phyloP scores from a whole-genome alignment of 352 stramenopile species.

The Thalassiosira livingstoniorum region DNA sequence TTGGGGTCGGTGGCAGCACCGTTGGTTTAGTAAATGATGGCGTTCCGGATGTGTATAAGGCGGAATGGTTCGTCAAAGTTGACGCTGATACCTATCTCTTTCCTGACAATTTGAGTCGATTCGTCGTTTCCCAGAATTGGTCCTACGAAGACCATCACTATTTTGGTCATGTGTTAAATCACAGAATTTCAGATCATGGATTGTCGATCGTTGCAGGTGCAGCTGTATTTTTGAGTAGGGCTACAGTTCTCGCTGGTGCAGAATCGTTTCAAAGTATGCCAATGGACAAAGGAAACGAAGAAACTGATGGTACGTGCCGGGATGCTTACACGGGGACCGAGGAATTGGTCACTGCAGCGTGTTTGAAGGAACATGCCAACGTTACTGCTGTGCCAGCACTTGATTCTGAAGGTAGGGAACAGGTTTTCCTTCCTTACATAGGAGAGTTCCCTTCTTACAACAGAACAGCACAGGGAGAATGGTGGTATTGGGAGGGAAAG shows the following conservation, averaged over 20 bases:
- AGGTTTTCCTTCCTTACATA: constrained; percentile 41
- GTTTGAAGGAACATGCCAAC: constrained; percentile 43
- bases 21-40: too few relatives aligned
- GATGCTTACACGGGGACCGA: constrained; percentile 58
- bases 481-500: constrained; percentile 61
- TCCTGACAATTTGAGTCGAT: constrained; percentile 52
- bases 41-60: constrained; percentile 36
- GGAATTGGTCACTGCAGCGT: constrained; percentile 55
- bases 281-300: constrained; percentile 49
- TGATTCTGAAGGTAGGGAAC: constrained; percentile 36
- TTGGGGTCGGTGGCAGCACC: too few relatives aligned
- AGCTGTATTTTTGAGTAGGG: constrained; percentile 55
- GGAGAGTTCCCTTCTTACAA: constrained; percentile 45
- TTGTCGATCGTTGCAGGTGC: constrained; percentile 53
- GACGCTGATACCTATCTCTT: constrained; percentile 63
- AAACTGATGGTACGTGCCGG: constrained; percentile 60
- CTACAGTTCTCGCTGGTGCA: constrained; percentile 39
- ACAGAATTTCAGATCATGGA: constrained; percentile 40
- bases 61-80: constrained; percentile 68
- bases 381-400: constrained; percentile 35
- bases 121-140: constrained; percentile 40
- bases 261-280: constrained; percentile 51
- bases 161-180: constrained; percentile 62
- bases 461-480: constrained; percentile 52
- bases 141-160: constrained; percentile 57